phyloP scores from a whole-genome alignment of 306 rosid species.

The Senna tora region DNA sequence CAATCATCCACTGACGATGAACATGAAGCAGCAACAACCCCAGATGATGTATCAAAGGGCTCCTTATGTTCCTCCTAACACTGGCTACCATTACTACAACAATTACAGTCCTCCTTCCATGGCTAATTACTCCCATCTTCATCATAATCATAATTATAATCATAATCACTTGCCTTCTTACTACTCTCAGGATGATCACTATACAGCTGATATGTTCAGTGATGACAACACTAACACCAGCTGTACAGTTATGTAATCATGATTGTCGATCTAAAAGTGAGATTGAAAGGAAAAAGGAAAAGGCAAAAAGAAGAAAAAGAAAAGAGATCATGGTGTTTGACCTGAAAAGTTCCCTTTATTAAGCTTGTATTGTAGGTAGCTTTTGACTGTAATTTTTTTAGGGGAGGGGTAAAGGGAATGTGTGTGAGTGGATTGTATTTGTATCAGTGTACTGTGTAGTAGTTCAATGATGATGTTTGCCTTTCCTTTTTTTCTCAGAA shows the following conservation, averaged over 20 bases:
- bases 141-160: slow-evolving; percentile 28
- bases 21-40: slow-evolving; percentile 60
- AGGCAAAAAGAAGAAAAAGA: background rate
- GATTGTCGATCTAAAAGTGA: slow-evolving; percentile 31
- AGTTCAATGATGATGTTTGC: slow-evolving; percentile 40
- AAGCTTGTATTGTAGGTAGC: slow-evolving; percentile 28
- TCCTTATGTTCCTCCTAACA: slow-evolving; percentile 65
- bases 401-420: slow-evolving; percentile 27
- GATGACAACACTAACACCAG: slow-evolving; percentile 72
- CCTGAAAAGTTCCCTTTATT: slow-evolving; percentile 32
- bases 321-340: slow-evolving; percentile 34
- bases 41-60: slow-evolving; percentile 93
- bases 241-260: slow-evolving; percentile 80
- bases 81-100: slow-evolving; percentile 73
- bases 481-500: slow-evolving; percentile 6
- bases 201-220: slow-evolving; percentile 76
- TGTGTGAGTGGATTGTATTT: slow-evolving; percentile 27
- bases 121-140: slow-evolving; percentile 36
- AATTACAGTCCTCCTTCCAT: slow-evolving; percentile 47
- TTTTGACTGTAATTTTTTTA: slow-evolving; percentile 46
- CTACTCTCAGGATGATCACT: slow-evolving; percentile 37
- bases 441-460: slow-evolving; percentile 35
- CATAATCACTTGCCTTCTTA: slow-evolving; percentile 38
- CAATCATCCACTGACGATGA: slow-evolving; percentile 58
- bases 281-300: background rate